Evolutionary conservation across 495 filamentous ascomycete genomes (phyloP), one percentile per base, ranked within the genome.

Genomic region (Penicillium soppii): DNA sequence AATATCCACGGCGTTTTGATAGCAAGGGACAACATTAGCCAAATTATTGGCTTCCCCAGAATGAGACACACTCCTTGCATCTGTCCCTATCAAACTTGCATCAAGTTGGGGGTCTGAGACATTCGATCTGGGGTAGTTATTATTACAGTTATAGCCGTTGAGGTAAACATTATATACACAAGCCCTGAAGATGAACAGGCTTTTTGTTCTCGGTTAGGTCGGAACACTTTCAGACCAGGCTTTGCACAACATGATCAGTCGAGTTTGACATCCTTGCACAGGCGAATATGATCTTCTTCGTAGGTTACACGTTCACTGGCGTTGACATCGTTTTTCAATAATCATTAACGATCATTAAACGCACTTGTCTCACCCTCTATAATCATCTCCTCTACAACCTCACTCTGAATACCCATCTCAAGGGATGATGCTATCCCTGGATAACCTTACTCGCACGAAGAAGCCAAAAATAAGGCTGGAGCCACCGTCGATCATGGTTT

Each of bases 401-500:
- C 5, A 9, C n/a, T 12, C 29, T 32, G 7, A 12, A 32, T 32
- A 32, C 13, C 30, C 13, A n/a, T n/a, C n/a, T n/a, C n/a, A 22
- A 49, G 46, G 36, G 26, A 49, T 32, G 12, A 0, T 10, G 26
- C 13, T 12, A 50, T 43, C 29, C 48, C 44, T 44, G 8, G 27
- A 12, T 32, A 27, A 22, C 10, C 17, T 21, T n/a, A 17, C n/a
- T n/a, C n/a, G n/a, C n/a, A 6, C 7, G 26, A 10, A 2, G 10
- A 40, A 23, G 21, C 33, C n/a, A 7, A 36, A 32, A 26, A 55
- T 52, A 57, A 38, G 50, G 50, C 48, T 58, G 55, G 56, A 39
- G 44, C 40, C 48, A 53, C 53, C 10, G 53, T 59, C 57, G 57
- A 59, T 59, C 57, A 29, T 41, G 25, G 35, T 38, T 25, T n/a